phyloP scores from a whole-genome alignment of 2,329 filamentous ascomycete species.

The Fusarium subtropicale region DNA sequence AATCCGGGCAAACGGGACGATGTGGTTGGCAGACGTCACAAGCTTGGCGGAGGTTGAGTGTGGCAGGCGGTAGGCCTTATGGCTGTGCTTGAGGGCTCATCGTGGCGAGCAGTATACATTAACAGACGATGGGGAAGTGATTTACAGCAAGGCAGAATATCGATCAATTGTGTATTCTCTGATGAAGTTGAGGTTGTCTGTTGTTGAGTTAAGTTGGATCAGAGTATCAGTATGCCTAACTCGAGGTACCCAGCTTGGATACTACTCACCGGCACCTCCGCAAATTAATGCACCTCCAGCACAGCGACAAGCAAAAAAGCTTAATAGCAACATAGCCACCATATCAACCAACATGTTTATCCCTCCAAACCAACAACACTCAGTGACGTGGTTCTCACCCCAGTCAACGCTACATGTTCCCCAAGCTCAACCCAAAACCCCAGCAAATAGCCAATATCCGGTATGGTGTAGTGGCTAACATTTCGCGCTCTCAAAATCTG shows the following conservation, averaged over 20 bases:
- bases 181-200: not conserved
- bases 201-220: not conserved
- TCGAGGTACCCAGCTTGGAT: too few species aligned
- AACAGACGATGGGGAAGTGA: too few species aligned
- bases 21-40: conserved; percentile 8
- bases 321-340: too few species aligned
- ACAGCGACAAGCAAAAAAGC: not conserved
- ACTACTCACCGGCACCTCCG: too few species aligned
- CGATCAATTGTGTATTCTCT: not conserved
- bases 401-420: fast-evolving
- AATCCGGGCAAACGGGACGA: not conserved
- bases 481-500: conserved; percentile 49
- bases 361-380: not conserved
- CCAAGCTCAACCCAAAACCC: fast-evolving
- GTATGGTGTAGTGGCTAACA: conserved; percentile 53
- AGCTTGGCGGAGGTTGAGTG: not conserved
- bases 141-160: not conserved
- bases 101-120: conserved; percentile 3
- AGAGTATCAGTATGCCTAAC: too few species aligned
- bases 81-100: conserved; percentile 1
- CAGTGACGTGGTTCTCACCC: too few species aligned
- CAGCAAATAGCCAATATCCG: conserved; percentile 32
- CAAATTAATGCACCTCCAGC: too few species aligned
- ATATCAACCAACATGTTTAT: not conserved
- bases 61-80: not conserved